Evolutionary conservation across 2,329 filamentous ascomycete genomes (phyloP).

Genomic region (Beauveria caledonica): DNA sequence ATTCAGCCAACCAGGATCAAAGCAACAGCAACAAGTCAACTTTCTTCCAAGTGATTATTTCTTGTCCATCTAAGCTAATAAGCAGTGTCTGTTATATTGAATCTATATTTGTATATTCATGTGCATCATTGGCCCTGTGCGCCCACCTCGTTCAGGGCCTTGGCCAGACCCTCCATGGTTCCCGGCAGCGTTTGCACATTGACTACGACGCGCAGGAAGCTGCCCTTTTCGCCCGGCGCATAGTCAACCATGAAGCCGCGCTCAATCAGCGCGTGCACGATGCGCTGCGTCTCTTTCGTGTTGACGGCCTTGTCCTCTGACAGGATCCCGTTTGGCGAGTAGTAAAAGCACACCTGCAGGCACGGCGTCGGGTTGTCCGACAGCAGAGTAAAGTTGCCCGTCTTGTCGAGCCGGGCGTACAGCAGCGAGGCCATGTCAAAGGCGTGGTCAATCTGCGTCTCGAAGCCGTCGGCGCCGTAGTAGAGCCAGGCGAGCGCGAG

Average conservation of each 20-base stretch:
- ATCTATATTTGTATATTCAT: background rate
- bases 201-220: constrained; percentile 52
- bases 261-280: constrained; percentile 39
- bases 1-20: no score
- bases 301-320: constrained; percentile 34
- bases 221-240: constrained; percentile 46
- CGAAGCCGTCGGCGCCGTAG: constrained; percentile 71
- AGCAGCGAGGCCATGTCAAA: constrained; percentile 65
- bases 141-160: constrained; percentile 43
- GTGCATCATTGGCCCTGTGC: background rate
- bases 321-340: constrained; percentile 49
- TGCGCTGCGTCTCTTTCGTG: constrained; percentile 39
- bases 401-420: constrained; percentile 46
- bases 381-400: constrained; percentile 60
- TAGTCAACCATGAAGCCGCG: constrained; percentile 55
- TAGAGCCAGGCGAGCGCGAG: constrained; percentile 84
- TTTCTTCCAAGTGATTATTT: no score
- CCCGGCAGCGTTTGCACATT: constrained; percentile 45
- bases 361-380: constrained; percentile 74
- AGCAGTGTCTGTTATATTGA: background rate
- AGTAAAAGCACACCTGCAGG: constrained; percentile 93
- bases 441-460: constrained; percentile 58
- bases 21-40: no score
- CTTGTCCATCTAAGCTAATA: no score
- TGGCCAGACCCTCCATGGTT: constrained; percentile 46